Evolutionary conservation across 2,329 filamentous ascomycete species (phyloP), one percentile per base, ranked within the genome.

Genomic region (Nothophaeocryptopus gaeumannii): DNA sequence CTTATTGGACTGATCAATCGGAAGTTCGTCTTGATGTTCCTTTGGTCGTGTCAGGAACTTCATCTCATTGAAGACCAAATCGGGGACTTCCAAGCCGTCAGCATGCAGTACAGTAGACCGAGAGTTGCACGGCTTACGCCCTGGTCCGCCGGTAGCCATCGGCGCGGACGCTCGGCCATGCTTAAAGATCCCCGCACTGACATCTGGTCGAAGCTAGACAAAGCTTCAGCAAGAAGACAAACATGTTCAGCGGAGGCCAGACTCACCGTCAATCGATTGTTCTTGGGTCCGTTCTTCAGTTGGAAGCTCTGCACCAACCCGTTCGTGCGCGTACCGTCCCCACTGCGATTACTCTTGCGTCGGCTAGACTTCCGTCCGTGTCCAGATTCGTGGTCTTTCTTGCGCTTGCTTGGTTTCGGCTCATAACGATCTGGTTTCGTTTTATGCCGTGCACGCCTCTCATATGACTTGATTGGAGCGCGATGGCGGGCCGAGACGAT

Each of bases 21-120:
- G 52, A 39, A 35, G 34, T 55, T 60, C 62, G 13, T 55, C 61
- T 47, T 56, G 58, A 46, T 44, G 47, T 35, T 58, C 58, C 49
- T 50, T 70, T 56, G 48, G 63, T 48, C 69, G 69, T 47, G 71
- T 70, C 36, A 78, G 58, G 52, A 77, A 78, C 16, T 67, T 71
- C 72, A 78, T 74, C 57, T 77, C 74, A 26, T 74, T 75, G 62
- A 78, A 78, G 26, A 74, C 72, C 35, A 78, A 67, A 61, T 78
- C 75, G 26, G 75, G 75, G 43, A 78, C 76, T 78, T 58, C 49
- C 8, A n/a, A n/a, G 8, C 15, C 10, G 33, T 62, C 45, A 63
- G 58, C 39, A 31, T 42, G 33, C 12, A 53, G 44, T 45, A 66
- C 50, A 68, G 57, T 36, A 56, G 48, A 46, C 48, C 47, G 41